phyloP scores from a whole-genome alignment of 176 grass and related monocot genomes.

The Puya raimondii region DNA sequence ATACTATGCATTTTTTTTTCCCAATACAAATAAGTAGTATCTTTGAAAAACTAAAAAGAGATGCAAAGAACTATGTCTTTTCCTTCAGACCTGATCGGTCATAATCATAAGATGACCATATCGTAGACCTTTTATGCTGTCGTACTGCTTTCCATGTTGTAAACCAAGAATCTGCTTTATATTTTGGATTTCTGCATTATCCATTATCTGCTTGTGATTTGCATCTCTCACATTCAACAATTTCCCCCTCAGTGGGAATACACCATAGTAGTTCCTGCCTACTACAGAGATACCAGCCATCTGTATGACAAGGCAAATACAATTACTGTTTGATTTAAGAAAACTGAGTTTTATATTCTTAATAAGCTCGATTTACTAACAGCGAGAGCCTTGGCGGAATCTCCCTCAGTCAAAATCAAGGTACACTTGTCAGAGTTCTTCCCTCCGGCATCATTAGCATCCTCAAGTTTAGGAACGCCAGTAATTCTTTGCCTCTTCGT shows the following conservation, averaged over 20 bases:
- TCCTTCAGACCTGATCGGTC: conserved; percentile 72
- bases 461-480: conserved; percentile 76
- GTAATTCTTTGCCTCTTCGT: conserved; percentile 57
- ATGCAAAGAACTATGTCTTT: not conserved
- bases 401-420: conserved; percentile 90
- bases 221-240: conserved; percentile 86
- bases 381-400: conserved; percentile 92
- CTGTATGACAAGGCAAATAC: conserved; percentile 23
- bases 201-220: conserved; percentile 69
- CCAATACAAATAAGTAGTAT: not conserved
- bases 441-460: conserved; percentile 90
- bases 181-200: conserved; percentile 75
- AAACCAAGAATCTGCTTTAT: conserved; percentile 91
- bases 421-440: conserved; percentile 64
- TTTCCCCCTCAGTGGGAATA: conserved; percentile 90
- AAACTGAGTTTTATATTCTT: not conserved
- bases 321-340: not conserved
- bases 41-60: not conserved
- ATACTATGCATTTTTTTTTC: not conserved
- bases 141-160: conserved; percentile 74
- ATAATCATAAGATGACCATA: conserved; percentile 99
- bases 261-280: conserved; percentile 71
- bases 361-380: conserved; percentile 28
- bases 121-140: conserved; percentile 67
- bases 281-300: conserved; percentile 73